Evolutionary conservation across 495 filamentous ascomycete species (phyloP), one percentile per base, ranked within the genome.

Genomic region (Hapsidospora chrysogenum): DNA sequence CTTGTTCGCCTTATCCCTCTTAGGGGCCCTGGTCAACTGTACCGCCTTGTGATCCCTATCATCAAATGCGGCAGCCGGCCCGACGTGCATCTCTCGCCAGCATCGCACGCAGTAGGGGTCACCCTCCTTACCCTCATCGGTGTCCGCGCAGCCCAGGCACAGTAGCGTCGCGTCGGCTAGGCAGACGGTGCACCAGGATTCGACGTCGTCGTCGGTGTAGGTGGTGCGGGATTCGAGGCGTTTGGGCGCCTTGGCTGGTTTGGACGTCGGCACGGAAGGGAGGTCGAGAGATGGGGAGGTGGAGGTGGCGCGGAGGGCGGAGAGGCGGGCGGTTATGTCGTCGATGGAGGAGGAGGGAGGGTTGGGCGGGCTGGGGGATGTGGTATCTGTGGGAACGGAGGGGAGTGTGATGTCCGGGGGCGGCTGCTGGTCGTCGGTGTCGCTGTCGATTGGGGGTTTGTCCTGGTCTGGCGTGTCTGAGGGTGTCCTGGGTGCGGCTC

Each of bases 131-230:
- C n/a, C n/a, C n/a, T n/a, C n/a, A n/a, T n/a, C n/a, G 23, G 6
- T 26, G 6, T 59, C 62, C 38, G 74, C 73, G 45, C 78, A 81
- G 9, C 71, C 76, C 2, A 63, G 34, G 45, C 78, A 83, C 33
- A 52, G 49, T 9, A 81, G 54, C 3, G 63, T 64, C 3, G 73
- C 76, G 42, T 81, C 74, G 23, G 73, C 72, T 20, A 70, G 70
- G 44, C 78, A 83, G 30, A 80, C 78, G 10, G 67, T 60, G 47
- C 78, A 83, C 76, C 77, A 81, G 16, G 56, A 69, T 31, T 70
- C 70, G 37, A 74, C 62, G 41, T 81, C 74, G 14, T 71, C 72
- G 45, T 78, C 70, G 1, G 66, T 67, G 49, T 58, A 70, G 4
- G 51, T 57, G 17, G 38, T 38, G 35, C 51, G 52, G 31, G 45